Conservation (phyloP, 2,329 filamentous ascomycete species). For the Fusarium luffae region DNA sequence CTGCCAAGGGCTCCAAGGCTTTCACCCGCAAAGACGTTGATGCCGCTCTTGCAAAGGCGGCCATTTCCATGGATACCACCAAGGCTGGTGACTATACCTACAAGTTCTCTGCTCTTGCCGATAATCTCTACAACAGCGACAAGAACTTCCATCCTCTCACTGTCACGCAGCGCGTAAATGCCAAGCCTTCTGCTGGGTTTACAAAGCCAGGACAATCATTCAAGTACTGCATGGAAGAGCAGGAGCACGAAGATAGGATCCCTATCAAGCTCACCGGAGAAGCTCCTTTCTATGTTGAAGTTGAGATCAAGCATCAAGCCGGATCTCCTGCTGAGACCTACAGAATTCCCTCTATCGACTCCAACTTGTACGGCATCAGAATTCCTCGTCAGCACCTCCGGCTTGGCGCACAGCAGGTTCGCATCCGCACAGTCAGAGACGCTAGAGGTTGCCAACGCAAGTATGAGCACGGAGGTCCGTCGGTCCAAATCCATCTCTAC, state of each 20-base stretch:
- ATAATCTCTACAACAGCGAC: constrained; percentile 85
- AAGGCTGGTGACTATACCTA: constrained; percentile 88
- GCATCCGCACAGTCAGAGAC: constrained; percentile 90
- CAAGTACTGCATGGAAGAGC: constrained; percentile 91
- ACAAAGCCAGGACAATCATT: constrained; percentile 90
- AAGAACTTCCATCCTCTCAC: constrained; percentile 73
- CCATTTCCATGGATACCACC: constrained; percentile 86
- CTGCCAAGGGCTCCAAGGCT: constrained; percentile 72
- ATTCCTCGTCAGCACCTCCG: constrained; percentile 88
- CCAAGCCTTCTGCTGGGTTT: constrained; percentile 85
- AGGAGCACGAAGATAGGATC: constrained; percentile 84
- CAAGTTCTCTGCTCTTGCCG: constrained; percentile 82
- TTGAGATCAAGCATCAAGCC: constrained; percentile 92
- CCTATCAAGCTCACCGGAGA: constrained; percentile 85
- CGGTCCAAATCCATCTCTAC: constrained; percentile 91
- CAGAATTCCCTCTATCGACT: constrained; percentile 81
- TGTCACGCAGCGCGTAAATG: constrained; percentile 85
- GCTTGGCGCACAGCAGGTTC: constrained; percentile 88
- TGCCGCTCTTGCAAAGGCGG: constrained; percentile 78
- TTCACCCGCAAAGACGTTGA: constrained; percentile 78
- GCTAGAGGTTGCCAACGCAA: constrained; percentile 85
- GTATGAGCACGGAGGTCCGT: constrained; percentile 75
- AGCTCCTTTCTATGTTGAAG: constrained; percentile 88
- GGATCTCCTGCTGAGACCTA: constrained; percentile 83
- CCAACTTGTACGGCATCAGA: constrained; percentile 79